A percentile compares a stretch with the other conserved stretches of the same genome.
Evolutionary conservation across 1,139 yeast species (phyloP).

Genomic region (Kurtzmaniella quercitrusa): DNA sequence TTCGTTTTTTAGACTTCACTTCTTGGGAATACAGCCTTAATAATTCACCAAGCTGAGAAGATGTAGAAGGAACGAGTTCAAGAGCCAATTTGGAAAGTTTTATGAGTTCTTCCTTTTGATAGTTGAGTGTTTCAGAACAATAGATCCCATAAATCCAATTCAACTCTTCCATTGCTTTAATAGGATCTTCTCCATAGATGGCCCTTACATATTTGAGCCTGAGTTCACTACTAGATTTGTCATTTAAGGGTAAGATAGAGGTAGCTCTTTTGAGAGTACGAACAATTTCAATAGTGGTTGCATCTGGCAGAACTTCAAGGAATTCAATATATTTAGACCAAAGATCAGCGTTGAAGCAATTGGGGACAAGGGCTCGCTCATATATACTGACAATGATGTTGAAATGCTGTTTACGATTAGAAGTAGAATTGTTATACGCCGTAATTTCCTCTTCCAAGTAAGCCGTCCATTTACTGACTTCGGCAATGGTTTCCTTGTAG

Average conservation of each 20-base stretch:
- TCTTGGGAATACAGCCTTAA: background rate
- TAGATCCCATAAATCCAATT: background rate
- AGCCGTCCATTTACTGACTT: constrained; percentile 43
- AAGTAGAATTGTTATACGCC: background rate
- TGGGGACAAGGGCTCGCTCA: constrained; percentile 59
- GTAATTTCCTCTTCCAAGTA: constrained; percentile 47
- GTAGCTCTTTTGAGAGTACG: constrained; percentile 39
- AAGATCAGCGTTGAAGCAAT: constrained; percentile 43
- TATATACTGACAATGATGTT: constrained; percentile 33
- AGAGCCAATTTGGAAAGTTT: background rate
- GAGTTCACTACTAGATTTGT: background rate
- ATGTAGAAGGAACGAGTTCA: background rate
- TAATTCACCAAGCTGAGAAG: background rate
- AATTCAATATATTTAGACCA: constrained; percentile 60
- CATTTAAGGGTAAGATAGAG: constrained; percentile 22
- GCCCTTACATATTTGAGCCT: background rate
- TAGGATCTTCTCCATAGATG: background rate
- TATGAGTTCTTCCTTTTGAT: background rate
- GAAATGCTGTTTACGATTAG: constrained; percentile 8
- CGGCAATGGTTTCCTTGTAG: constrained; percentile 21
- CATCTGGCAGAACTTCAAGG: constrained; percentile 13
- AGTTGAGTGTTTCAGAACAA: background rate
- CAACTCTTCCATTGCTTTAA: background rate
- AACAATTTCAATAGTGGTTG: constrained; percentile 10
- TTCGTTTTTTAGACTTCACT: background rate